Conservation (phyloP, 768 basidiomycete species). For the Tricholoma hemisulphureum region DNA sequence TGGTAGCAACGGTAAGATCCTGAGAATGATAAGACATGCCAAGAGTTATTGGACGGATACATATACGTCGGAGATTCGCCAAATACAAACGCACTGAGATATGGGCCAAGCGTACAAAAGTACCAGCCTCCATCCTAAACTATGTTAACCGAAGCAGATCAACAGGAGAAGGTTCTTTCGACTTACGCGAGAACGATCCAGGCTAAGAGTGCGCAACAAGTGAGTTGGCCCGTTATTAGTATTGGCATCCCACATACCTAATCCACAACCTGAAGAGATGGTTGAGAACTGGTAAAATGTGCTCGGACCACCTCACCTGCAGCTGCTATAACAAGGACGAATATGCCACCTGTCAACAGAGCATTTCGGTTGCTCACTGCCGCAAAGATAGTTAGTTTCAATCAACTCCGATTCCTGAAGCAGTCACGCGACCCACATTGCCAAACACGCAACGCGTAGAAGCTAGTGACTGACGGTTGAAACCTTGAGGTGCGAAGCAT, state of each 20-base stretch:
- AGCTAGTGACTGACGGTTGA: neutral
- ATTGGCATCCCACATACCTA: constrained; percentile 27
- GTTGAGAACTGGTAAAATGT: neutral
- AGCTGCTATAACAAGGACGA: neutral
- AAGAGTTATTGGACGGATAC: too few species aligned
- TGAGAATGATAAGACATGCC: constrained; percentile 17
- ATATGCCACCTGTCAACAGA: neutral
- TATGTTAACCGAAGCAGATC: neutral
- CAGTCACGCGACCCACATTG: neutral
- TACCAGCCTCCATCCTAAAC: constrained; percentile 33
- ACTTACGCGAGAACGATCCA: constrained; percentile 43
- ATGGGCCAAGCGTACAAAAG: constrained; percentile 32
- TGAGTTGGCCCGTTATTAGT: neutral
- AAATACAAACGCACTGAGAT: constrained; percentile 39
- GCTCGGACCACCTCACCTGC: neutral
- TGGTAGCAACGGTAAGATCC: constrained; percentile 49
- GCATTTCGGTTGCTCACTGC: neutral
- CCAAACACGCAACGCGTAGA: constrained; percentile 1
- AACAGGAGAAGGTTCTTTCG: neutral
- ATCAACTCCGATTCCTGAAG: neutral
- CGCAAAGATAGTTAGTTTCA: neutral
- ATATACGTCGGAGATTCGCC: too few species aligned
- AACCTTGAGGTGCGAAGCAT: too few species aligned
- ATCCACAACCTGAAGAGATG: constrained; percentile 25
- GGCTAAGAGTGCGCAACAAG: constrained; percentile 20